phyloP scores from a whole-genome alignment of 805 yeast species.

The Kodamaea hsintzibuensis region DNA sequence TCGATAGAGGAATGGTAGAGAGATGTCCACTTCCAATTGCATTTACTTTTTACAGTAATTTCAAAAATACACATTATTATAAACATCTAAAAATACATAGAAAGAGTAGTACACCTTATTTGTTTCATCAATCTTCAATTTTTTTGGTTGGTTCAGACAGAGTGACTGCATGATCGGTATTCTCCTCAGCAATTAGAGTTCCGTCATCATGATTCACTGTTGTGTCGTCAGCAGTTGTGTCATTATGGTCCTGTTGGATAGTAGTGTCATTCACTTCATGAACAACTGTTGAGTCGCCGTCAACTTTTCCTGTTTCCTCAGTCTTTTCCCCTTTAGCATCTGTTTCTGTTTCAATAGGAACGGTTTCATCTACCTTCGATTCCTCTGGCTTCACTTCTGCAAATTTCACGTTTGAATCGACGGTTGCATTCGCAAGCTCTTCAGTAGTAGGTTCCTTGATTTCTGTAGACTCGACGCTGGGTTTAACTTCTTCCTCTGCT shows the following conservation, averaged over 20 bases:
- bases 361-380: neutral
- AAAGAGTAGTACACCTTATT: neutral
- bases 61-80: slow-evolving; percentile 4
- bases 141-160: slow-evolving; percentile 9
- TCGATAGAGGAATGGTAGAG: too few relatives aligned
- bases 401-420: neutral
- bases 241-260: slow-evolving; percentile 48
- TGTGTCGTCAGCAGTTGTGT: slow-evolving; percentile 46
- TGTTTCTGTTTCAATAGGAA: neutral
- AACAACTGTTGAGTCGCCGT: slow-evolving; percentile 17
- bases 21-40: neutral
- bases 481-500: too few relatives aligned
- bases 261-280: slow-evolving; percentile 51
- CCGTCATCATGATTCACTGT: slow-evolving; percentile 31
- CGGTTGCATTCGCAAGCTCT: neutral
- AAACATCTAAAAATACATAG: slow-evolving; percentile 5
- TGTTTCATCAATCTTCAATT: neutral
- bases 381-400: neutral
- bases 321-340: neutral
- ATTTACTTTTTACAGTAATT: neutral
- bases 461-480: neutral
- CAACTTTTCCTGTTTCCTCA: neutral
- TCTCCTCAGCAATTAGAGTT: slow-evolving; percentile 19
- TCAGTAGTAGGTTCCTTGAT: neutral
- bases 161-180: neutral